phyloP scores from a whole-genome alignment of 2,329 filamentous ascomycete genomes.

The Trichoderma citrinoviride region DNA sequence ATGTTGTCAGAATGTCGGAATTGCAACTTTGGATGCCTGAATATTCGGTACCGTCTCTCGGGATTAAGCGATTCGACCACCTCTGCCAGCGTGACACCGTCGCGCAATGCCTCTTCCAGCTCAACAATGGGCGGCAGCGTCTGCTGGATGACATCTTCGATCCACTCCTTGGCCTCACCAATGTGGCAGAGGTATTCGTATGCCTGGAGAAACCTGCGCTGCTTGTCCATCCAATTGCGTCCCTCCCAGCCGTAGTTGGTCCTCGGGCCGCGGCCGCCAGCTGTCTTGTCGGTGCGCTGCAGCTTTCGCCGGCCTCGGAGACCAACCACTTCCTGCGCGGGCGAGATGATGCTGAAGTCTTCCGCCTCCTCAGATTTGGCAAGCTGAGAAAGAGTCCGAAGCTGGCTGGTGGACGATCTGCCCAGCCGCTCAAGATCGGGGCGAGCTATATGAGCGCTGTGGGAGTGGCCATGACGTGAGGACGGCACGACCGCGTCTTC shows the following conservation, averaged over 20 bases:
- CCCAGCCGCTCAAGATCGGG: conserved; percentile 80
- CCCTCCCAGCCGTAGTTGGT: conserved; percentile 69
- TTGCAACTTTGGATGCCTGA: conserved; percentile 79
- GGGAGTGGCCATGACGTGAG: conserved; percentile 29
- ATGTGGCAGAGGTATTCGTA: conserved; percentile 99
- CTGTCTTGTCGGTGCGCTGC: conserved; percentile 64
- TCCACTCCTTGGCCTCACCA: conserved; percentile 98
- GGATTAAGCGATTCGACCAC: conserved; percentile 87
- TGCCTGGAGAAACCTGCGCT: conserved; percentile 91
- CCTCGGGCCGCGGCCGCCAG: conserved; percentile 45
- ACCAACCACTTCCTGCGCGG: conserved; percentile 82
- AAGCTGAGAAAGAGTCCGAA: conserved; percentile 81
- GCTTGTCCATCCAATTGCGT: conserved; percentile 98
- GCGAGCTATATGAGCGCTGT: conserved; percentile 50
- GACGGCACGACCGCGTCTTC: conserved; percentile 35
- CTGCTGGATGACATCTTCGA: conserved; percentile 83
- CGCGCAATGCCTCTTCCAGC: conserved; percentile 84
- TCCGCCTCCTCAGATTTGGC: conserved; percentile 72
- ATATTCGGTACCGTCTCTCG: conserved; percentile 73
- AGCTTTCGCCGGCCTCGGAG: conserved; percentile 79
- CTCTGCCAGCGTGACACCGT: conserved; percentile 93
- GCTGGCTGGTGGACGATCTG: conserved; percentile 84
- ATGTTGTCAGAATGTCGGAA: conserved; percentile 98
- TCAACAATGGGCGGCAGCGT: conserved; percentile 89
- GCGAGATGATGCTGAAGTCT: conserved; percentile 75